phyloP scores from a whole-genome alignment of 2,329 filamentous ascomycete species.

The Pestalotiopsis sp. region DNA sequence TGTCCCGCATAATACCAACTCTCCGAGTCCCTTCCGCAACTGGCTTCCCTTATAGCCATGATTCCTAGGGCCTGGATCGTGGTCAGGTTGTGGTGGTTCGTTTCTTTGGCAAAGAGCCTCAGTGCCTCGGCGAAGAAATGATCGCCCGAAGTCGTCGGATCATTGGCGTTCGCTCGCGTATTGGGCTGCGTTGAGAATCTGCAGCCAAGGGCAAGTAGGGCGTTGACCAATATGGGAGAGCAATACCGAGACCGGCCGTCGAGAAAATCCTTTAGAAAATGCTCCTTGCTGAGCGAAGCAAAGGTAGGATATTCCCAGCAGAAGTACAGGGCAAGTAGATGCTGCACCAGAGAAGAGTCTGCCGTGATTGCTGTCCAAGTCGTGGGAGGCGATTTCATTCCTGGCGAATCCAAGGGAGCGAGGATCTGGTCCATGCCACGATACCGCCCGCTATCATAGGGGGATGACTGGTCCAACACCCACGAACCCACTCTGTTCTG shows the following conservation, averaged over 20 bases:
- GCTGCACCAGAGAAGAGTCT: conserved; percentile 61
- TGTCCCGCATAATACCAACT: conserved; percentile 74
- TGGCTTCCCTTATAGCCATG: conserved; percentile 76
- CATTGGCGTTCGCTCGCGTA: conserved; percentile 62
- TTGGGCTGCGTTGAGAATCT: conserved; percentile 67
- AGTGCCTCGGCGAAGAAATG: conserved; percentile 74
- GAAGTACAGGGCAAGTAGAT: conserved; percentile 69
- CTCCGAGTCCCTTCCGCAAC: conserved; percentile 70
- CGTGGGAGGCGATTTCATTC: conserved; percentile 41
- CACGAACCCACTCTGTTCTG: conserved; percentile 52
- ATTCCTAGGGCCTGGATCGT: conserved; percentile 76
- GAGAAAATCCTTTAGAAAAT: conserved; percentile 68
- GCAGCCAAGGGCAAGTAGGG: conserved; percentile 66
- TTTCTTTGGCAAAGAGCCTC: conserved; percentile 59
- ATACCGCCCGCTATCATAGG: conserved; percentile 32
- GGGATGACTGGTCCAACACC: conserved; percentile 44
- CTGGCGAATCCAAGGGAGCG: conserved; percentile 44
- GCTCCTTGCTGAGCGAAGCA: conserved; percentile 70
- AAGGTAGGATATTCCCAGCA: conserved; percentile 79
- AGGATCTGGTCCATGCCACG: conserved; percentile 50
- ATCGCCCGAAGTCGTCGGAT: conserved; percentile 68
- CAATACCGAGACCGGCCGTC: conserved; percentile 65
- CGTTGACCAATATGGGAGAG: conserved; percentile 67
- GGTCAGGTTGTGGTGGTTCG: conserved; percentile 63
- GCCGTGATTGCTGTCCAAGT: conserved; percentile 65